Evolutionary conservation across 306 rosid species (phyloP).

Genomic region (Benincasa hispida): DNA sequence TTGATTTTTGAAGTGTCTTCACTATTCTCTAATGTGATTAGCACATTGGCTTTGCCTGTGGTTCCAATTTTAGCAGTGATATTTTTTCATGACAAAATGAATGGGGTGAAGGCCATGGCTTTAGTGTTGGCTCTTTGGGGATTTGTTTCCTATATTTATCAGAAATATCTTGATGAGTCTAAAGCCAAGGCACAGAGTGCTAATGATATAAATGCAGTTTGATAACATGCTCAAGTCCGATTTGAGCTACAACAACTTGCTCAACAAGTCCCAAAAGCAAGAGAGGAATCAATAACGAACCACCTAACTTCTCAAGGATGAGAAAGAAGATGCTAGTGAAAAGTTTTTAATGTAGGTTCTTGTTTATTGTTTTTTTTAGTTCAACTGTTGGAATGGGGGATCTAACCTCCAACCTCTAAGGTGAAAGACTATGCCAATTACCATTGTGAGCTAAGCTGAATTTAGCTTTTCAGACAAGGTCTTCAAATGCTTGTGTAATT

Average conservation of each 20-base stretch:
- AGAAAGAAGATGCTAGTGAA: not conserved
- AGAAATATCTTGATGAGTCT: slow-evolving; percentile 22
- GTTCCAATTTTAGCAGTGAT: slow-evolving; percentile 31
- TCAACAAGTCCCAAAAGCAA: not conserved
- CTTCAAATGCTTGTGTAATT: not conserved
- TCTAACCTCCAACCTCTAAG: too few relatives aligned
- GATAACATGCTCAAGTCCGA: not conserved
- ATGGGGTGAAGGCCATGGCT: slow-evolving; percentile 28
- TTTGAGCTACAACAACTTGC: not conserved
- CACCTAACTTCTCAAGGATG: not conserved
- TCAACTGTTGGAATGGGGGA: too few relatives aligned
- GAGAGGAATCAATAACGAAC: not conserved
- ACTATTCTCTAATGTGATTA: slow-evolving; percentile 35
- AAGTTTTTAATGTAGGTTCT: too few relatives aligned
- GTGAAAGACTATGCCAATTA: too few relatives aligned
- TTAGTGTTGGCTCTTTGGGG: slow-evolving; percentile 38
- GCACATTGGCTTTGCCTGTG: slow-evolving; percentile 30
- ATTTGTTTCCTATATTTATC: slow-evolving; percentile 30
- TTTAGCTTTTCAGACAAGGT: too few relatives aligned
- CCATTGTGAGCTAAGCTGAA: too few relatives aligned
- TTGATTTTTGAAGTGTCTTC: slow-evolving; percentile 36
- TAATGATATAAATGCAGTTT: slow-evolving; percentile 7
- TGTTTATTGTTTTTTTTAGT: not conserved
- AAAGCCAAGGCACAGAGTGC: not conserved
- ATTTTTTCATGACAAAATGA: slow-evolving; percentile 28